These are phyloP conservation scores for Asclepias syriaca DNA, from an alignment of 257 asterid species.

Conservation along the genomic window DNA sequence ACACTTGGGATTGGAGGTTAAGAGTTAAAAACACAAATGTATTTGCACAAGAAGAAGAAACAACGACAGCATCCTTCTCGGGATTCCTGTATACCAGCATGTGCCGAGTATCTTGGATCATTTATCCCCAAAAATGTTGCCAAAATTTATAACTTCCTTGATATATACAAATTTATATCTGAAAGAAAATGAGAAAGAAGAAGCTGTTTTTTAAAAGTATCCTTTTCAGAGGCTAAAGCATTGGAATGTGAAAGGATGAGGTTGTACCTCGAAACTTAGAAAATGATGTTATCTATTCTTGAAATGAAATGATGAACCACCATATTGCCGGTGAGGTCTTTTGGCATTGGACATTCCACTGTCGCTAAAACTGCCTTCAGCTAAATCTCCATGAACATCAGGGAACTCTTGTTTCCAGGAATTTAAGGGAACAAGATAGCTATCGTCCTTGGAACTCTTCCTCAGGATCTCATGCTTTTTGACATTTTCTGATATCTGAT, in stretches of 20 bases:
- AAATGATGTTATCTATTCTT: conserved; percentile 33
- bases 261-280: conserved; percentile 1
- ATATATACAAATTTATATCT: conserved; percentile 3
- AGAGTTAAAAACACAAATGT: neutral
- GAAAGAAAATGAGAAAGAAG: neutral
- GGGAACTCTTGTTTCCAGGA: conserved; percentile 61
- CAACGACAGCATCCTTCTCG: no score
- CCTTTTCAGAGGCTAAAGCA: neutral
- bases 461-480: conserved; percentile 56
- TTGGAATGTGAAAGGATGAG: neutral
- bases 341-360: conserved; percentile 55
- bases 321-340: conserved; percentile 35
- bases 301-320: conserved; percentile 43
- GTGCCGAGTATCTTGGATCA: neutral
- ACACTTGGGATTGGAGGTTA: conserved; percentile 1
- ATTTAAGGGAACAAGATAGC: conserved; percentile 71
- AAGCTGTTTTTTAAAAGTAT: neutral
- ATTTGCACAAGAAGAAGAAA: no score
- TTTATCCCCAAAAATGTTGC: neutral
- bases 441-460: conserved; percentile 76
- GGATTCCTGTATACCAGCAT: no score
- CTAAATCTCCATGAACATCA: conserved; percentile 54
- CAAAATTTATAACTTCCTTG: neutral
- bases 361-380: conserved; percentile 75
- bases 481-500: conserved; percentile 87